Conservation (phyloP, 371 early-diverging fungal species). For the Chytridium lagenaria region DNA sequence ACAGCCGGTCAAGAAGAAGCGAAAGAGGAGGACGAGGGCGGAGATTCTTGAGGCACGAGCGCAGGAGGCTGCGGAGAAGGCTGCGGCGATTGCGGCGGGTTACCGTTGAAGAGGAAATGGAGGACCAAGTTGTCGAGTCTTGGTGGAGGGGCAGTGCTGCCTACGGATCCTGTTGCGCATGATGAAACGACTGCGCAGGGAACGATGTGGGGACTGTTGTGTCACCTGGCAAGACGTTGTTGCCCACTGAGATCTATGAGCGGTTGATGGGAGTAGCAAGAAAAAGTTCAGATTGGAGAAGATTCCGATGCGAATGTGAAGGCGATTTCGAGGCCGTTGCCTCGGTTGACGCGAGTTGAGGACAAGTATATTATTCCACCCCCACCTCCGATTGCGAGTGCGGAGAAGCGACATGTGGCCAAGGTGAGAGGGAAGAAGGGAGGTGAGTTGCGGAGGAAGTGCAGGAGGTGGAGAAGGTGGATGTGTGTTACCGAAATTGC, state of each 20-base stretch:
- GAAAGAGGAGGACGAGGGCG: background rate
- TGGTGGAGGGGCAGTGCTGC: background rate
- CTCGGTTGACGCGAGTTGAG: background rate
- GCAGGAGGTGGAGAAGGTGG: too few relatives aligned
- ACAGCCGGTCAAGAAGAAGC: background rate
- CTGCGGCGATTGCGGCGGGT: background rate
- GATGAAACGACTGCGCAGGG: background rate
- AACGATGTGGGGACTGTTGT: background rate
- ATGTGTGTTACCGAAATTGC: background rate
- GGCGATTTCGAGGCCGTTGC: background rate
- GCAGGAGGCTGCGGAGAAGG: background rate
- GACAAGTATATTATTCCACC: background rate
- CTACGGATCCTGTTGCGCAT: background rate
- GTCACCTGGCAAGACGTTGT: background rate
- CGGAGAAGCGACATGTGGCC: background rate
- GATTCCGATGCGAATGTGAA: background rate
- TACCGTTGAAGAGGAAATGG: background rate
- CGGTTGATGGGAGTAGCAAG: background rate
- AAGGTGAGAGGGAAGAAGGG: too few relatives aligned
- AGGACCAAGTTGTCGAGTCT: background rate
- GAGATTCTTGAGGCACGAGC: background rate
- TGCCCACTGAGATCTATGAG: background rate
- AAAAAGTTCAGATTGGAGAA: background rate
- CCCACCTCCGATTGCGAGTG: background rate
- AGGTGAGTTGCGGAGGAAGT: too few relatives aligned